These are phyloP conservation scores for Filobasidium wieringae DNA, from an alignment of 768 basidiomycete genomes.

Conservation along the genomic window DNA sequence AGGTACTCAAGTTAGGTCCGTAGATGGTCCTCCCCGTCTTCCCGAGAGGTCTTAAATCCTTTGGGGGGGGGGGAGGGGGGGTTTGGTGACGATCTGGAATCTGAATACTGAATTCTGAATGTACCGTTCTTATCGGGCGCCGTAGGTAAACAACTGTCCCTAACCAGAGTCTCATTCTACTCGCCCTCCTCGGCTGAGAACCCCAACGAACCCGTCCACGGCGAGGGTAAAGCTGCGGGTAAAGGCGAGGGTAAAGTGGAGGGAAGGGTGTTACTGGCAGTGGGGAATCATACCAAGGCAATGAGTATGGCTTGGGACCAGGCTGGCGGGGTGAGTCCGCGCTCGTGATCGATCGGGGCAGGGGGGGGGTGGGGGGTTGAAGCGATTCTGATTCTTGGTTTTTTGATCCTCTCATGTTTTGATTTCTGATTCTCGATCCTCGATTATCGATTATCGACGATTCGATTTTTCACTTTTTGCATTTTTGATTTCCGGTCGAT, in stretches of 20 bases:
- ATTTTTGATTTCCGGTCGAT: no score
- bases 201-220: no score
- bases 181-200: neutral
- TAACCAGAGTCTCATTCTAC: conserved; percentile 29
- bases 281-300: conserved; percentile 34
- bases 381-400: neutral
- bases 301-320: conserved; percentile 20
- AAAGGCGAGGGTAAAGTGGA: conserved; percentile 5
- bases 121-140: neutral
- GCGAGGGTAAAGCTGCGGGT: no score
- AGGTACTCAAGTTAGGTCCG: conserved; percentile 29
- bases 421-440: no score
- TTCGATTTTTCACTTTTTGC: no score
- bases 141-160: conserved; percentile 24
- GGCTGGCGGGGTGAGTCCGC: conserved; percentile 16
- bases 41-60: neutral
- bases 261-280: conserved; percentile 26
- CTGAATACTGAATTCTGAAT: neutral
- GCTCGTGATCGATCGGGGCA: no score
- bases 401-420: no score
- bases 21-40: neutral
- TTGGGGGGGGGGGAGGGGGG: no score
- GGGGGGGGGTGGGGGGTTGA: neutral
- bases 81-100: neutral
- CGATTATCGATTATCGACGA: no score